phyloP scores from a whole-genome alignment of 768 basidiomycete genomes.

The Tricholoma matsutake region DNA sequence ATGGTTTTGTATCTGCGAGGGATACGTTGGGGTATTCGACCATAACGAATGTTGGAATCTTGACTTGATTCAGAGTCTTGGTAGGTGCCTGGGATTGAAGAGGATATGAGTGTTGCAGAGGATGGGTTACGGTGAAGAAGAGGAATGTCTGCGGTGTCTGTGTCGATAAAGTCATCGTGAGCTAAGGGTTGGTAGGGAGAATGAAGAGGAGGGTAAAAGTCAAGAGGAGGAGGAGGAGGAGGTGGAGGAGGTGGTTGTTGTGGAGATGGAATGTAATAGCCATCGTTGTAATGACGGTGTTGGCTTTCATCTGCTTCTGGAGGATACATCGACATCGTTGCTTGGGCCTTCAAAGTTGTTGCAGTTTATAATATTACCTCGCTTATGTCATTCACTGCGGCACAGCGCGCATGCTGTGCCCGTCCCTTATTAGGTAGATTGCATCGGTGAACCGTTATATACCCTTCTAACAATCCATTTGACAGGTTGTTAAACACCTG shows the following conservation, averaged over 20 bases:
- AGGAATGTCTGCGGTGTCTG: constrained; percentile 65
- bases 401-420: too few relatives aligned
- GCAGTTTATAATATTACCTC: too few relatives aligned
- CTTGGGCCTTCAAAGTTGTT: too few relatives aligned
- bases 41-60: constrained; percentile 72
- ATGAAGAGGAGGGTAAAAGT: constrained; percentile 11
- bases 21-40: constrained; percentile 86
- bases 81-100: constrained; percentile 44
- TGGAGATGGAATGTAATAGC: constrained; percentile 46
- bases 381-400: too few relatives aligned
- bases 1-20: constrained; percentile 90
- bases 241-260: constrained; percentile 15
- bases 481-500: too few relatives aligned
- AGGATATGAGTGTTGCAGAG: constrained; percentile 20
- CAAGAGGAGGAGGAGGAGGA: constrained; percentile 8
- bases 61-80: constrained; percentile 15
- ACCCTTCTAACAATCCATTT: too few relatives aligned
- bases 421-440: too few relatives aligned
- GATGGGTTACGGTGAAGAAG: constrained; percentile 50
- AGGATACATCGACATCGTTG: neutral
- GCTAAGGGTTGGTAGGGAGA: constrained; percentile 6
- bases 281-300: constrained; percentile 62
- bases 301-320: constrained; percentile 59
- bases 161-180: too few relatives aligned
- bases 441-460: too few relatives aligned